Evolutionary conservation across 2,329 filamentous ascomycete genomes (phyloP), one percentile per base, ranked within the genome.

Genomic region (Paraphoma sp.): DNA sequence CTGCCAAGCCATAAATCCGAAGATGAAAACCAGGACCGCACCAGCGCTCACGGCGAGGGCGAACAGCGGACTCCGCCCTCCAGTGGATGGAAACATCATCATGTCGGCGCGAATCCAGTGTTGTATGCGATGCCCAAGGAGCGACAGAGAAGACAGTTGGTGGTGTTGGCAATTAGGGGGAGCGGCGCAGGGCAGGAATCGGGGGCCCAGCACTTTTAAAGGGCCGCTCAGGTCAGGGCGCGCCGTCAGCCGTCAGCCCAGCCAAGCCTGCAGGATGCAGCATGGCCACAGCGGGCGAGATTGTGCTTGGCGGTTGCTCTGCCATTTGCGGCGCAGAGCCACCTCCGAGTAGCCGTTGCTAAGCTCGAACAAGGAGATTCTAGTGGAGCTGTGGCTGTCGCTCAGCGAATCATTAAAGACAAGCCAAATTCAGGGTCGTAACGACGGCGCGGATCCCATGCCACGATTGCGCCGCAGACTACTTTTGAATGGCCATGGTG

Each of bases 1-100:
- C 50, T 71, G 71, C 71, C 70, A 76, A 28, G 72, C 70, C 58
- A 75, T 64, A 40, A 76, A 68, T 29, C 69, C 73, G 30, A 76
- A 70, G 52, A 73, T 62, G 56, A 76, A 72, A 45, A 75, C 53
- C 18, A 76, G 57, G 16, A 74, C 62, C 29, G 61, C 63, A 28
- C 67, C 70, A n/a, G 71, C 70, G 55, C 67, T 67, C 51, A 68
- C 64, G 28, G 71, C 70, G 31, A 76, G 66, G 47, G 59, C 60
- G 42, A 73, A 67, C 48, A 76, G 60, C 50, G 72, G 71, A 56
- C 65, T 72, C 44, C 72, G 70, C 48, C 69, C 64, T 56, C 70
- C 71, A 44, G 64, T 57, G 48, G 69, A 60, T 23, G 71, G 64
- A 56, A 74, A 57, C 71, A 75, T 73, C 61, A 66, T 71, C 53